Conservation (phyloP, 768 basidiomycete species). For the Piloderma croceum region DNA sequence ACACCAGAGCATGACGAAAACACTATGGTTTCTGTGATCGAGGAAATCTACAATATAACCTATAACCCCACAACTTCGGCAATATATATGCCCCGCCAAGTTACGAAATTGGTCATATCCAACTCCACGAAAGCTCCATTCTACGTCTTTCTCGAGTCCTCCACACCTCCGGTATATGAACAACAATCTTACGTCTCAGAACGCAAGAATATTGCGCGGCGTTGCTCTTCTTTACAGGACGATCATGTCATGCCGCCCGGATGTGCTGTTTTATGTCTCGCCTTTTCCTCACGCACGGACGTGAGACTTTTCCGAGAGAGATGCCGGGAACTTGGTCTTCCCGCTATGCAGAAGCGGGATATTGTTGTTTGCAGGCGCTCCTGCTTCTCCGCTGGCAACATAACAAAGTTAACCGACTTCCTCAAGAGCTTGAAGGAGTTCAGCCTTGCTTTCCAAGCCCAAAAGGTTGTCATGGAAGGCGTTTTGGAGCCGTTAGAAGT, state of each 20-base stretch:
- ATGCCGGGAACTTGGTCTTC: constrained; percentile 18
- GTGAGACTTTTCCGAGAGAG: constrained; percentile 25
- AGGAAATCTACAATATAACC: no score
- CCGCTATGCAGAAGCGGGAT: neutral
- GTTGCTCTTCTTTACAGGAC: constrained; percentile 23
- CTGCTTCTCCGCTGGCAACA: constrained; percentile 7
- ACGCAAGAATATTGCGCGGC: constrained; percentile 4
- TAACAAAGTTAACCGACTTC: constrained; percentile 15
- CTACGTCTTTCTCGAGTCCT: constrained; percentile 27
- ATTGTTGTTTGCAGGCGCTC: constrained; percentile 17
- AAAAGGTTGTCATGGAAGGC: constrained; percentile 29
- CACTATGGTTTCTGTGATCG: no score
- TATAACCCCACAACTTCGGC: no score
- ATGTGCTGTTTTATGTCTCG: constrained; percentile 25
- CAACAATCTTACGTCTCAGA: neutral
- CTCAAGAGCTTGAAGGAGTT: constrained; percentile 26
- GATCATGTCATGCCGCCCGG: constrained; percentile 22
- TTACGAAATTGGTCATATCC: constrained; percentile 20
- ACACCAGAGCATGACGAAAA: no score
- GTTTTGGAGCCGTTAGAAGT: constrained; percentile 21
- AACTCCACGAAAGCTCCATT: constrained; percentile 6
- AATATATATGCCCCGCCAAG: constrained; percentile 17
- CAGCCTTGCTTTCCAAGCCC: constrained; percentile 32
- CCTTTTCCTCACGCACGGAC: constrained; percentile 21
- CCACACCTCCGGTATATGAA: constrained; percentile 25